phyloP scores from a whole-genome alignment of 345 rosid species.

The Laguncularia racemosa region DNA sequence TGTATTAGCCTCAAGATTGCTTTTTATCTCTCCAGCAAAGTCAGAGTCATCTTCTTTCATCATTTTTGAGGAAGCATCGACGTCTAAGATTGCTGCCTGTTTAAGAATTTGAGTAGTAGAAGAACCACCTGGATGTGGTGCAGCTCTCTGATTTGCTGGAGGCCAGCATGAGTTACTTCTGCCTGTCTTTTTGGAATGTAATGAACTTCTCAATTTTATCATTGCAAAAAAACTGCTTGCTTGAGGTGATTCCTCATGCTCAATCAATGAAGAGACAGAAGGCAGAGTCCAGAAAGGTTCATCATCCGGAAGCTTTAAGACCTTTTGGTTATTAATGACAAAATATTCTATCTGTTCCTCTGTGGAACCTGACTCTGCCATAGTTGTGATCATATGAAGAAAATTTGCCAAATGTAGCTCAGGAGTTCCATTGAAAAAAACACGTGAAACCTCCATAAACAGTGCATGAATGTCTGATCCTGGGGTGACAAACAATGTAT shows the following conservation, averaged over 20 bases:
- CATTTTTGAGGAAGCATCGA: conserved; percentile 14
- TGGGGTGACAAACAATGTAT: conserved; percentile 48
- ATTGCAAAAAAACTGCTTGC: conserved; percentile 8
- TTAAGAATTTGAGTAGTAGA: conserved; percentile 22
- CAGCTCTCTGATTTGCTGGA: conserved; percentile 57
- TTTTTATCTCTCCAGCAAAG: conserved; percentile 14
- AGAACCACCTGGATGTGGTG: conserved; percentile 33
- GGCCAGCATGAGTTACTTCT: conserved; percentile 55
- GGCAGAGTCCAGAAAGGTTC: conserved; percentile 65
- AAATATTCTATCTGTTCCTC: conserved; percentile 70
- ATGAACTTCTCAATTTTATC: conserved; percentile 13
- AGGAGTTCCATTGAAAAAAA: conserved; percentile 59
- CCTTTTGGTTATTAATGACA: conserved; percentile 65
- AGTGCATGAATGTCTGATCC: conserved; percentile 57
- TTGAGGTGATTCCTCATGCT: conserved; percentile 13
- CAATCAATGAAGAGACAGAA: conserved; percentile 10
- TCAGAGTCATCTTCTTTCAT: conserved; percentile 13
- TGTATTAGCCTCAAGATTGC: conserved; percentile 22
- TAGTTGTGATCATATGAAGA: conserved; percentile 73
- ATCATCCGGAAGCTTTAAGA: conserved; percentile 53
- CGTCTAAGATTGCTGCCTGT: conserved; percentile 15
- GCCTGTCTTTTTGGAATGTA: conserved; percentile 27
- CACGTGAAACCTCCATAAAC: conserved; percentile 71
- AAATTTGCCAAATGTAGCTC: conserved; percentile 79
- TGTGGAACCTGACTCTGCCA: conserved; percentile 61